Base-by-base conservation (phyloP, 805 yeast genomes). In the Wickerhamiella lipophila region DNA sequence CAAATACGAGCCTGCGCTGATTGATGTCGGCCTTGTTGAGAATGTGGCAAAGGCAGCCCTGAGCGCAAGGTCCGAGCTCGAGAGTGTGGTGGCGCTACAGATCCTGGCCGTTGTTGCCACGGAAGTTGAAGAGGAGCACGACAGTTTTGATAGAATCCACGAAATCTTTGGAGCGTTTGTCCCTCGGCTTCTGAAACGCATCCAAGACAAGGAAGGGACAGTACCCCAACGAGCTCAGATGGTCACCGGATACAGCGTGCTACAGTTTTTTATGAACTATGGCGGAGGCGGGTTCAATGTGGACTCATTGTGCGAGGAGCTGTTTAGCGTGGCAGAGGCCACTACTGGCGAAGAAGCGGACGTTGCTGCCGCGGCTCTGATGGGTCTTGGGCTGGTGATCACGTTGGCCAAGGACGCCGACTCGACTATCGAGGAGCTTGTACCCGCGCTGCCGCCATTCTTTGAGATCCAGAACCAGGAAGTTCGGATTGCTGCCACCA, bases 401-500 rank as follows among this genome's bases (percentile, higher is more conserved):
- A 63, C 65, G 2, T 52, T 64, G 44, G 48, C 59, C 15, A 50
- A 50, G 16, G 47, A 56, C 8, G 52, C 54, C 18, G 47, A 50
- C 39, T 46, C 43, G 23, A 16, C 54, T 36, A 53, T 72, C 67
- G 36, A 67, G 56, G 59, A 64, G 67, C 45, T 75, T 22, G 67
- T 65, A 39, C 75, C 72, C 32, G 60, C 66, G 21, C 53, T 69
- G 34, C 62, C 71, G 1, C 66, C 70, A 42, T 52, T 73, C 23
- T 61, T 73, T 5, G 71, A 65, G 2, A 64, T 73, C 34, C 58
- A 75, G 16, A 72, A 72, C 48, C 63, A 67, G 18, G 76, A 72
- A n/a, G 64, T 78, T 8, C 65, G 74, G 21, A 72, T 73, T 46
- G 76, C 83, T 0, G 74, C 76, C 0, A 78, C 77, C 3, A 69